Evolutionary conservation across 371 early-diverging fungal species (phyloP).

Genomic region (Synchytrium microbalum): DNA sequence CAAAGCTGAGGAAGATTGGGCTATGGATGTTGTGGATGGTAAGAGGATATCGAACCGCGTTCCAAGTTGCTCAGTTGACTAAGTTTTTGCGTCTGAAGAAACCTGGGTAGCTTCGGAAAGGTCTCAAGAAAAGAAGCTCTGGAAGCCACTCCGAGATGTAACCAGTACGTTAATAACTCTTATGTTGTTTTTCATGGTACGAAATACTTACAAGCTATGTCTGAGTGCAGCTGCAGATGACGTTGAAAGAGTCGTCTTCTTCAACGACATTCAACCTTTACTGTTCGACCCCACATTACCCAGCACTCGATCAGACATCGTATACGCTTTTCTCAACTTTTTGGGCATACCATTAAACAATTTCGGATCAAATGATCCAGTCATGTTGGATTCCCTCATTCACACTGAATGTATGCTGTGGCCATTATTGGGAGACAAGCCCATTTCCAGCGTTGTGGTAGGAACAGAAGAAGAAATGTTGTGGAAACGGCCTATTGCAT

Average conservation of each 20-base stretch:
- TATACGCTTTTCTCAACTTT: conserved; percentile 47
- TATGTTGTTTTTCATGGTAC: background rate
- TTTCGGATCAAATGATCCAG: conserved; percentile 28
- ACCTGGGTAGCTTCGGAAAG: background rate
- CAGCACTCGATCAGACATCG: conserved; percentile 23
- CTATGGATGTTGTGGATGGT: background rate
- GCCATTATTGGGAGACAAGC: background rate
- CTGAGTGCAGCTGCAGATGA: background rate
- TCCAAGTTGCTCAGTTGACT: too few relatives aligned
- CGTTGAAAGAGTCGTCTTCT: conserved; percentile 40
- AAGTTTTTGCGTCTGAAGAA: background rate
- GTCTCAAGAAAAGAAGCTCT: background rate
- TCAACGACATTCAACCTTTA: conserved; percentile 59
- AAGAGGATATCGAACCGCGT: too few relatives aligned
- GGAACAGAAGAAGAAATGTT: conserved; percentile 27
- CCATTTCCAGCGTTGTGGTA: conserved; percentile 34
- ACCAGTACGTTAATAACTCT: too few relatives aligned
- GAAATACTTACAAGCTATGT: background rate
- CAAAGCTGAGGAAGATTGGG: background rate
- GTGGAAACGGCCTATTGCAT: conserved; percentile 20
- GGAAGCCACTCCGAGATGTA: background rate
- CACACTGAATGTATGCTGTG: background rate
- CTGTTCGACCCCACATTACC: conserved; percentile 43
- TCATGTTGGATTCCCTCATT: conserved; percentile 28
- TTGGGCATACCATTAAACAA: conserved; percentile 48